Evolutionary conservation across 352 stramenopile genomes (phyloP), one percentile per base, ranked within the genome.

Genomic region (Phytophthora cajani): DNA sequence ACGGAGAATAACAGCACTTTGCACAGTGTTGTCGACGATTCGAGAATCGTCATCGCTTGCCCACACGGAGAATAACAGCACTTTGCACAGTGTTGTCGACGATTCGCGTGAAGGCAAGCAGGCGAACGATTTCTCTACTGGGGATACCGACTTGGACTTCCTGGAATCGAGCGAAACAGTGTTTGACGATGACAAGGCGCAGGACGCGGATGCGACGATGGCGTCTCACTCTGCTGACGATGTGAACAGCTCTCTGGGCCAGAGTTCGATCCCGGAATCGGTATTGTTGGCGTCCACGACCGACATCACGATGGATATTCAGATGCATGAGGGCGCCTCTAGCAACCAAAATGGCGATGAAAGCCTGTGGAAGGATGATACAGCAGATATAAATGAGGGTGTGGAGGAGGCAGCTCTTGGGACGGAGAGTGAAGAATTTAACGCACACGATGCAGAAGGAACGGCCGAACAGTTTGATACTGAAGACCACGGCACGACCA

Each of bases 251-350:
- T 27, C 17, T 51, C 38, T 59, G 7, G 27, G 49, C n/a, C 2
- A 61, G 5, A 6, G 10, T 38, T 58, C 46, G 5, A 44, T 23
- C 17, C 58, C 33, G 11, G 67, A 78, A 21, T 9, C 58, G 17
- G 44, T 42, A 9, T 27, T 58, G 11, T 57, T 73, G 36, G 33
- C 55, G 11, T 38, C 61, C 5, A 70, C 69, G 10, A 84, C 72
- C n/a, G 81, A 89, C 40, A 82, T 89, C 25, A 87, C 82, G 0
- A 69, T 85, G 58, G 77, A 89, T 49, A 83, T 83, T 65, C 76
- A 87, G 57, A 75, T 71, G 49, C 57, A 72, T 4, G 58, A 74
- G 19, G 52, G 19, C 57, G 3, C 52, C 36, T 16, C 36, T 12
- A 64, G 21, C 16, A 64, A 69, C 40, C 16, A 69, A 10, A 55